Evolutionary conservation across 331 rosid genomes (phyloP).

Genomic region (Quercus lobata): DNA sequence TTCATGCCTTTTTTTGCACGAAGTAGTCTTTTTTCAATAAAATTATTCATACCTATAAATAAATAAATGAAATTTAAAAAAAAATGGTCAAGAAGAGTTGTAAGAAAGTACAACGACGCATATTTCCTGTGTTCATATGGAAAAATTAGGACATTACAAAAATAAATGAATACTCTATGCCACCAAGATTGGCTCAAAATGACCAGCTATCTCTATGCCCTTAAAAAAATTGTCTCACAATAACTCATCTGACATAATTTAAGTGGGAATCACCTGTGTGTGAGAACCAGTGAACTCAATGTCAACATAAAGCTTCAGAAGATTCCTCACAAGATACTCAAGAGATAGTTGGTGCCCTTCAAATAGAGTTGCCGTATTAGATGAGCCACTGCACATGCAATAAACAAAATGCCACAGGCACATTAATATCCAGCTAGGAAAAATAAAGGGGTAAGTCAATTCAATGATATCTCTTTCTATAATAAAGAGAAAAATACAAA

Average conservation of each 20-base stretch:
- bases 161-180: background rate
- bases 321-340: conserved; percentile 92
- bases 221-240: background rate
- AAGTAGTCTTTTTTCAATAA: too few species aligned
- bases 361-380: conserved; percentile 71
- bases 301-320: conserved; percentile 95
- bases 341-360: conserved; percentile 97
- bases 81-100: background rate
- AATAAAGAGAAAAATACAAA: conserved; percentile 21
- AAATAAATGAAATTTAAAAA: background rate
- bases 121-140: background rate
- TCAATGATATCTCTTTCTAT: background rate
- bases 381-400: conserved; percentile 58
- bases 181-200: background rate
- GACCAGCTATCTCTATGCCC: background rate
- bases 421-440: conserved; percentile 25
- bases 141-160: background rate
- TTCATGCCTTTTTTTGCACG: too few species aligned
- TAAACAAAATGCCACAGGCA: conserved; percentile 4
- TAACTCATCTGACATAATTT: background rate
- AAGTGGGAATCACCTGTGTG: conserved; percentile 61
- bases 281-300: conserved; percentile 99
- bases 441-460: background rate
- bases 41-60: too few species aligned
- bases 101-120: background rate